Evolutionary conservation across 352 stramenopile species (phyloP).

Genomic region (Lagenidium sp.): DNA sequence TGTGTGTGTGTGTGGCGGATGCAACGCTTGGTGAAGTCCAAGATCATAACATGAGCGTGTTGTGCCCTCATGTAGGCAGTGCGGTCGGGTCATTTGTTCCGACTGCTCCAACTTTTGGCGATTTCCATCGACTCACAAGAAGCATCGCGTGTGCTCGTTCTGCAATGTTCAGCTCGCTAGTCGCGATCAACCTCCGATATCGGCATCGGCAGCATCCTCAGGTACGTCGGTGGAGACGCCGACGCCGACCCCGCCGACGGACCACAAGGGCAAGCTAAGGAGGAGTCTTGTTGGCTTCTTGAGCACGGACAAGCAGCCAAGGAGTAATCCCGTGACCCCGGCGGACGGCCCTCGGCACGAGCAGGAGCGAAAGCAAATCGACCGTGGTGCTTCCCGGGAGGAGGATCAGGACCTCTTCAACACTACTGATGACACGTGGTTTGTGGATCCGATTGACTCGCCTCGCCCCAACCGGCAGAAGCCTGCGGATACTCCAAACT

Average conservation of each 20-base stretch:
- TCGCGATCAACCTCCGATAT: constrained; percentile 1
- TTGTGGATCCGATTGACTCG: constrained; percentile 25
- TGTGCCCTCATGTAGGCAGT: too few species aligned
- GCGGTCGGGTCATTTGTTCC: constrained; percentile 65
- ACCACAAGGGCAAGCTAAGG: constrained; percentile 1
- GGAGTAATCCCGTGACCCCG: neutral
- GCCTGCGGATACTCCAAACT: neutral
- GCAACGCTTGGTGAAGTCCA: neutral
- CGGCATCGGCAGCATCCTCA: neutral
- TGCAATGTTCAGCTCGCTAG: constrained; percentile 25
- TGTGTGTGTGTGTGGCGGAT: neutral
- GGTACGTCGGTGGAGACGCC: neutral
- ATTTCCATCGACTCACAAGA: constrained; percentile 45
- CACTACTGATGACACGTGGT: constrained; percentile 45
- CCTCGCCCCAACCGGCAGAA: neutral
- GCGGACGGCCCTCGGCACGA: neutral
- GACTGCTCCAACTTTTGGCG: constrained; percentile 64
- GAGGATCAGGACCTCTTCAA: constrained; percentile 30
- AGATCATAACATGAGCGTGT: too few species aligned
- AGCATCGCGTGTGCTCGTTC: constrained; percentile 51
- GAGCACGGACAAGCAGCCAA: constrained; percentile 3
- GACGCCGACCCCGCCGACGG: too few species aligned
- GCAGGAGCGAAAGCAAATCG: constrained; percentile 3
- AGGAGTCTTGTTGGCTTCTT: constrained; percentile 8
- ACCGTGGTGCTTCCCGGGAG: neutral